Evolutionary conservation across 1,139 yeast genomes (phyloP), one percentile per base, ranked within the genome.

Genomic region (Barnettozyma hawaiiensis): DNA sequence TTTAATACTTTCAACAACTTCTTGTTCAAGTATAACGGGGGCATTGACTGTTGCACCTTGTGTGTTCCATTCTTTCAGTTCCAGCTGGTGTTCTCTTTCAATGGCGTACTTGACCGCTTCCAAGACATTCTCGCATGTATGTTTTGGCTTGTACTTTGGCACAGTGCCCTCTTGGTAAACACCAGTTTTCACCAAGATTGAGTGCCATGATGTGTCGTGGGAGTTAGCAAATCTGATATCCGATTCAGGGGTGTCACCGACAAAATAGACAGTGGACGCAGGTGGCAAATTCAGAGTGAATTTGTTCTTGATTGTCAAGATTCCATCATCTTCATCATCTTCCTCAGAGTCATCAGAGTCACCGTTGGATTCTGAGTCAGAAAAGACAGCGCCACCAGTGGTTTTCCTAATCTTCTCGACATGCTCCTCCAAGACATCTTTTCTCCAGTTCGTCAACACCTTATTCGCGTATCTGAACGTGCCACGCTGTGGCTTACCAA

Each of bases 171-270:
- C 87, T 64, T 83, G 81, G 63, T 84, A 85, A 44, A 85, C 95
- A 58, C 95, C 95, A 28, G 95, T 85, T 63, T 85, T 81, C 34
- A 85, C 95, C 59, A 85, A 71, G 47, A 85, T 85, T 18, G 94
- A 84, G 62, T 73, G 79, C 95, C 95, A 85, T 34, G 86, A 78
- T 47, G 75, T 76, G 60, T 85, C 95, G 62, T 84, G 92, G 19
- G 89, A 78, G 65, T 85, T 85, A 42, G 95, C 95, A 65, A 85
- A 85, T 59, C 94, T 71, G 51, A 85, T 85, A 63, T 85, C 95
- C 5, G 90, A 81, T 63, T 85, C 95, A 14, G 95, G 95, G n/a
- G 95, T 85, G 61, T 85, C 95, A 53, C 95, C 95, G 39, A 85
- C 94, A 67, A 85, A 85, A 62, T 85, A 85, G 16, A 85, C 94